A percentile compares a stretch with the other conserved stretches of the same genome.
These are phyloP conservation scores for Ogataea wickerhamii DNA, from an alignment of 805 yeast species.

Conservation along the genomic window DNA sequence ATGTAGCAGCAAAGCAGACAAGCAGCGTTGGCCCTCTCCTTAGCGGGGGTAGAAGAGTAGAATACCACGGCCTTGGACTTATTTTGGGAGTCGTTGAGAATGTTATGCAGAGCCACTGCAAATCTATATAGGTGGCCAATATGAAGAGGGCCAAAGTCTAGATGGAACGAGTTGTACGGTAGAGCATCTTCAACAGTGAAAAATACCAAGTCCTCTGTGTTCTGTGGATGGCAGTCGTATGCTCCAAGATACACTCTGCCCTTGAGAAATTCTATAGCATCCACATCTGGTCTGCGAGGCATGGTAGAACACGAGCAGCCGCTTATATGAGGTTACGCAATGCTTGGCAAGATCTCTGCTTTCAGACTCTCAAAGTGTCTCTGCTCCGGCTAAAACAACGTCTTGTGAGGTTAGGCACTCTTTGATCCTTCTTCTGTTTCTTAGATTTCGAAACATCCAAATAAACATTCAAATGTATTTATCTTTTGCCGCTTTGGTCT, in stretches of 20 bases:
- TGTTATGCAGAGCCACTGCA: constrained; percentile 91
- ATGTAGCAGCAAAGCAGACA: constrained; percentile 91
- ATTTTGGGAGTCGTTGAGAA: constrained; percentile 79
- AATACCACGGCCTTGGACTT: constrained; percentile 87
- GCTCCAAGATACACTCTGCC: constrained; percentile 87
- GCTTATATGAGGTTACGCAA: no score
- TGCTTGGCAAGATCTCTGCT: no score
- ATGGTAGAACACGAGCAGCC: constrained; percentile 16
- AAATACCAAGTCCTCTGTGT: constrained; percentile 70
- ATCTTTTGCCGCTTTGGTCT: constrained; percentile 1
- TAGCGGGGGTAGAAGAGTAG: constrained; percentile 78
- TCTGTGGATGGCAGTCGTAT: constrained; percentile 72
- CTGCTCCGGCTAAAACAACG: no score
- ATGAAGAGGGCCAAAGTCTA: constrained; percentile 95
- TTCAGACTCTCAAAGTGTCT: no score
- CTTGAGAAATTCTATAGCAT: constrained; percentile 37
- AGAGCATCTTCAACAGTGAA: constrained; percentile 91
- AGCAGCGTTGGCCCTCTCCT: constrained; percentile 89
- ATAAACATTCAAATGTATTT: neutral
- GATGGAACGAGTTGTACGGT: constrained; percentile 91
- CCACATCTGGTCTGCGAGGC: constrained; percentile 26
- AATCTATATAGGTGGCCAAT: constrained; percentile 90
- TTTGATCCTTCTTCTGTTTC: neutral
- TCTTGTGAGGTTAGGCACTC: neutral
- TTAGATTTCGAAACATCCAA: constrained; percentile 2